Evolutionary conservation across 2,329 filamentous ascomycete species (phyloP), one percentile per base, ranked within the genome.

Genomic region (Colletotrichum magnum): DNA sequence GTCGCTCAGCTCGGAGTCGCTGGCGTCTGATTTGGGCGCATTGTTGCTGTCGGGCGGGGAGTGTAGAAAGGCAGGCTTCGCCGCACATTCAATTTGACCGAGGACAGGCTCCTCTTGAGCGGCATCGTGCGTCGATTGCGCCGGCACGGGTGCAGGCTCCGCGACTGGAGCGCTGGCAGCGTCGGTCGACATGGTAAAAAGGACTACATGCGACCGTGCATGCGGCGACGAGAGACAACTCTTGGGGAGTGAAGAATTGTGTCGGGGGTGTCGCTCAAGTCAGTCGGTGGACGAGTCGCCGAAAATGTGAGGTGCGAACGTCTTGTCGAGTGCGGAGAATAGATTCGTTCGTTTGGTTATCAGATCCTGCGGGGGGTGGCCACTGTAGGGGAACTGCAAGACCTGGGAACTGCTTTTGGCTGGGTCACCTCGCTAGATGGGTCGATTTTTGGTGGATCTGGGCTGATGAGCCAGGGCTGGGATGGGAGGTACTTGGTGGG

Each of bases 1-100:
- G 62, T 92, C 90, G 80, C 89, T 91, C 39, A 92, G 82, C 77
- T 92, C 90, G 60, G 90, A 92, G 74, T 91, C 88, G 77, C 86
- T 89, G 58, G 80, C 84, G 74, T 90, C 88, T 71, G 88, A 84
- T 75, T 89, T 90, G 75, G 84, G 80, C 64, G 86, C 84, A 77
- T 86, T 86, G 79, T 90, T 90, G 77, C 87, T 90, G 74, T 91
- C 88, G 58, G 89, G 89, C 50, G 89, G 89, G 72, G 89, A 91
- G 76, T 90, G 86, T 64, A 91, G 80, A 74, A 88, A 88, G 69
- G 79, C 81, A 36, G 83, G 79, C 71, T 85, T 82, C 58, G 80
- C 32, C 7, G 32, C 77, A 72, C 77, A 78, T 68, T 81, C 77
- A 67, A 76, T 74, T 66, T 78, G 73, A 61, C 73, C 73, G 70